Conservation (phyloP, 129 eudicot species). For the Helianthus tuberosus region DNA sequence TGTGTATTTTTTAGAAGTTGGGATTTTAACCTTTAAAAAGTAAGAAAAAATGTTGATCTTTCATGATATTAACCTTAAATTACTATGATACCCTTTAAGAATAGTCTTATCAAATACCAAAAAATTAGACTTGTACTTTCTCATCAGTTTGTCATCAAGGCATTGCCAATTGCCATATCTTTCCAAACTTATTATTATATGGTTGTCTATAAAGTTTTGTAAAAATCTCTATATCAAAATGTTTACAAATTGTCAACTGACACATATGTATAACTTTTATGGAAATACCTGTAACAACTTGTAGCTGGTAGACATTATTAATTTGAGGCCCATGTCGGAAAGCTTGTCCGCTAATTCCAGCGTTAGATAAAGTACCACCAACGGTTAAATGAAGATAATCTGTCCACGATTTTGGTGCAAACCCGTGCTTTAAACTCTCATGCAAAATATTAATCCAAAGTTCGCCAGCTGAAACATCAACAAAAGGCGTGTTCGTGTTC, state of each 20-base stretch:
- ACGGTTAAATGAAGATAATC: conserved; percentile 95
- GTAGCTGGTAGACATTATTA: conserved; percentile 73
- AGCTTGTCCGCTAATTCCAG: conserved; percentile 95
- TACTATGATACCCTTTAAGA: conserved; percentile 31
- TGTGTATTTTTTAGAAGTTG: too few species aligned
- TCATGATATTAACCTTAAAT: neutral
- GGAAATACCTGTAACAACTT: conserved; percentile 84
- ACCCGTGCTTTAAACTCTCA: conserved; percentile 73
- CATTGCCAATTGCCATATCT: conserved; percentile 2
- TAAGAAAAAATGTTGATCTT: too few species aligned
- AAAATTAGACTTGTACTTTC: conserved; percentile 33
- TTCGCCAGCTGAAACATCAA: conserved; percentile 83
- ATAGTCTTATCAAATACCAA: conserved; percentile 33
- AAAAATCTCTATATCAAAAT: neutral
- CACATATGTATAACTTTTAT: neutral
- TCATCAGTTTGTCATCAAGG: conserved; percentile 9
- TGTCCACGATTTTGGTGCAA: conserved; percentile 77
- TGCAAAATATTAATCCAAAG: conserved; percentile 89
- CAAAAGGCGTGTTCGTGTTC: conserved; percentile 46
- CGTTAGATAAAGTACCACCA: conserved; percentile 93
- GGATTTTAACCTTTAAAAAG: too few species aligned
- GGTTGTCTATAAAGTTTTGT: neutral
- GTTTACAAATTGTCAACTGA: neutral
- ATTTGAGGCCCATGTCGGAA: conserved; percentile 93
- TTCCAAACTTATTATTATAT: neutral